Percentiles rank a stretch among this genome's conserved stretches.
Evolutionary conservation across 2,329 filamentous ascomycete genomes (phyloP).

Genomic region (Rugonectria rugulosa): DNA sequence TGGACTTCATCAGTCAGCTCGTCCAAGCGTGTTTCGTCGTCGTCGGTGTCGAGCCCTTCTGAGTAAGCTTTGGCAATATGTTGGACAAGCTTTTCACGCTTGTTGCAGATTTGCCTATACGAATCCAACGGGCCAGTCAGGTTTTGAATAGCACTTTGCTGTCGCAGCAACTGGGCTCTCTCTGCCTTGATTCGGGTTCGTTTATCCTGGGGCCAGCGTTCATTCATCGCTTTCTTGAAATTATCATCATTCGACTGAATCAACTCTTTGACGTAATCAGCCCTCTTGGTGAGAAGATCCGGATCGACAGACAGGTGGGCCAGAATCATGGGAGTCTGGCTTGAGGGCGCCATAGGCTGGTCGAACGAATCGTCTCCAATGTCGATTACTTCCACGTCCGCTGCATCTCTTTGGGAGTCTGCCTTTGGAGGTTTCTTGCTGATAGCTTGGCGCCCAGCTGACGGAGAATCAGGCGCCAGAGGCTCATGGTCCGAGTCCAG

Average conservation of each 20-base stretch:
- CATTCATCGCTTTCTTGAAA: slow-evolving; percentile 56
- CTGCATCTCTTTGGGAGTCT: background rate
- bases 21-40: slow-evolving; percentile 59
- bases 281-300: slow-evolving; percentile 45
- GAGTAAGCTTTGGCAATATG: slow-evolving; percentile 59
- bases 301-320: slow-evolving; percentile 42
- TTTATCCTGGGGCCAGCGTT: slow-evolving; percentile 54
- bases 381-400: background rate
- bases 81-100: slow-evolving; percentile 55
- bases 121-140: slow-evolving; percentile 51
- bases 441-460: background rate
- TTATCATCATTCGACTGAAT: slow-evolving; percentile 57
- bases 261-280: slow-evolving; percentile 49
- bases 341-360: slow-evolving; percentile 22
- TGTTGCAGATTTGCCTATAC: slow-evolving; percentile 51
- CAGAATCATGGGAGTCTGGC: slow-evolving; percentile 41
- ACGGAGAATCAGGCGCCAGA: background rate
- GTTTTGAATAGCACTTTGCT: slow-evolving; percentile 53
- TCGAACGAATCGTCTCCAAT: slow-evolving; percentile 9
- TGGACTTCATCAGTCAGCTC: slow-evolving; percentile 55
- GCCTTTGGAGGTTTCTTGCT: slow-evolving; percentile 18
- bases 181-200: slow-evolving; percentile 57
- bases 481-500: background rate
- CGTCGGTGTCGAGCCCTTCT: slow-evolving; percentile 58
- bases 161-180: slow-evolving; percentile 55